phyloP scores from a whole-genome alignment of 1,284 basidiomycete species.

The Ceratobasidium sp. region DNA sequence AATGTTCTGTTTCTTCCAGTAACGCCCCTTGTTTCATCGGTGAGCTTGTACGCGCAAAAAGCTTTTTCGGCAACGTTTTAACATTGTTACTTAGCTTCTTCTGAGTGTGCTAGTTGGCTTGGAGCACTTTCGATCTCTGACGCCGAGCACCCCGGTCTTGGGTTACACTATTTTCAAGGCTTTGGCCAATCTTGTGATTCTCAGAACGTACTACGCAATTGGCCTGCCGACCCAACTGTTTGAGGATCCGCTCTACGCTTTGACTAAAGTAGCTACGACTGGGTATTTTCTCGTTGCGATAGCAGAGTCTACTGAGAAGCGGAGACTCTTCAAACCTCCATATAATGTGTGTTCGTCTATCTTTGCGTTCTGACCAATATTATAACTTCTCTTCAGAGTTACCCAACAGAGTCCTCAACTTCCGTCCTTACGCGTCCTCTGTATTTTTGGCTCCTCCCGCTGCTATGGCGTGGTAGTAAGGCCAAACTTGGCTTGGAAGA shows the following conservation, averaged over 20 bases:
- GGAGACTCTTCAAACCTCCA: conserved; percentile 7
- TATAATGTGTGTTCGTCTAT: not conserved
- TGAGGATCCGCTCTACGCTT: not conserved
- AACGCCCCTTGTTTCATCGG: not conserved
- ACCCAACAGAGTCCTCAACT: conserved; percentile 11
- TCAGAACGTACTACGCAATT: conserved; percentile 3
- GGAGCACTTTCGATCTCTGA: conserved; percentile 28
- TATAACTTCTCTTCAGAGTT: not conserved
- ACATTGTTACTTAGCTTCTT: not conserved
- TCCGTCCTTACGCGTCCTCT: not conserved
- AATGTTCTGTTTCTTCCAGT: not conserved
- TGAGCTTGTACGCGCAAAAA: not conserved
- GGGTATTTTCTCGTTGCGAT: conserved; percentile 5
- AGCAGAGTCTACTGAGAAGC: conserved; percentile 18
- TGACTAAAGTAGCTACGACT: not conserved
- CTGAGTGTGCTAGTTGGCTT: not conserved
- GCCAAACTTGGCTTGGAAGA: conserved; percentile 13
- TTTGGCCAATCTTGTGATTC: not conserved
- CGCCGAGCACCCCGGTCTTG: conserved; percentile 2
- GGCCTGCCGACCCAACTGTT: not conserved
- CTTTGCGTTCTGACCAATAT: not conserved
- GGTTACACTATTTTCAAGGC: conserved; percentile 9
- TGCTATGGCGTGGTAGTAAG: conserved; percentile 3
- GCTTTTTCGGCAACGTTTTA: not conserved
- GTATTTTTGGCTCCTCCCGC: conserved; percentile 16